Evolutionary conservation across 345 rosid genomes (phyloP).

Genomic region (Linum usitatissimum): DNA sequence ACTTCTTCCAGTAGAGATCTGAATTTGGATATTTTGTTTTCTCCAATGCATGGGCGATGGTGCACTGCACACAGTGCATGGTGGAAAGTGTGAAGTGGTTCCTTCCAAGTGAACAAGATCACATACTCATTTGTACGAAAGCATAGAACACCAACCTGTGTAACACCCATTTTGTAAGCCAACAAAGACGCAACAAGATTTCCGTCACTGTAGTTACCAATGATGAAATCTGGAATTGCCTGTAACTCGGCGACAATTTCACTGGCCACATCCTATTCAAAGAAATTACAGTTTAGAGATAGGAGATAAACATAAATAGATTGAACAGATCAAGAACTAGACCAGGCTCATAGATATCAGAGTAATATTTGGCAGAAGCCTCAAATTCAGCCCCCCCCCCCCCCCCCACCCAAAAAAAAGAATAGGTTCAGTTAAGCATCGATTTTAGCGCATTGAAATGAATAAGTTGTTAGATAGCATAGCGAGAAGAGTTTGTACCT

Average conservation of each 20-base stretch:
- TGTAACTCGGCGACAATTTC: conserved; percentile 84
- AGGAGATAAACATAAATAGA: neutral
- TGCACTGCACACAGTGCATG: conserved; percentile 53
- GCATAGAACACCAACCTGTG: conserved; percentile 39
- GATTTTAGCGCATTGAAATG: neutral
- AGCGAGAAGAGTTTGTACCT: conserved; percentile 32
- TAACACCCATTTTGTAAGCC: conserved; percentile 90
- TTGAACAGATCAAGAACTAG: neutral
- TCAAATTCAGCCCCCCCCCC: no score
- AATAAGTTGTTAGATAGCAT: neutral
- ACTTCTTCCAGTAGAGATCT: conserved; percentile 93
- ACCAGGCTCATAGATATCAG: neutral
- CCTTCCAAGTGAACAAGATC: neutral
- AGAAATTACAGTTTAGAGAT: neutral
- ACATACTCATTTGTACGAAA: conserved; percentile 2
- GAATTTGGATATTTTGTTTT: conserved; percentile 99
- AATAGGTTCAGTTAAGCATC: no score
- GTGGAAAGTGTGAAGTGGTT: conserved; percentile 3
- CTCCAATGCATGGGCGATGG: conserved; percentile 98
- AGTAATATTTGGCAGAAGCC: no score
- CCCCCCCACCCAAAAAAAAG: no score
- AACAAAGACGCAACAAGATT: conserved; percentile 90
- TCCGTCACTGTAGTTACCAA: conserved; percentile 98
- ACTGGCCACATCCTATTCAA: conserved; percentile 69
- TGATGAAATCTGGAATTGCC: conserved; percentile 80